Conservation (phyloP, 805 yeast species). For the Teunomyces panamensis region DNA sequence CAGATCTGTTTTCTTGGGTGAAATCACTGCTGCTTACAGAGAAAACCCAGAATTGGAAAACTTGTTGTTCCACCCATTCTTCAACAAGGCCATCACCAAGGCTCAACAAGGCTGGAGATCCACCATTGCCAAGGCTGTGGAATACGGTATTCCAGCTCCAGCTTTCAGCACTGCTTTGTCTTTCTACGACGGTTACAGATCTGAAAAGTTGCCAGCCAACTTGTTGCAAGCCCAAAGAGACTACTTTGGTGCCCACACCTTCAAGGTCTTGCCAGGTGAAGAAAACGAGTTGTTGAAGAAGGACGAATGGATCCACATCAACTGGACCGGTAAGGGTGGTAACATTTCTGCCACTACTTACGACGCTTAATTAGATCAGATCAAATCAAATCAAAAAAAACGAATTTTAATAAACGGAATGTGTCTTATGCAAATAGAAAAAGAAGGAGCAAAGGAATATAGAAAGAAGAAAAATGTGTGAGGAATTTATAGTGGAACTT, state of each 20-base stretch:
- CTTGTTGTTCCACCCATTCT: conserved; percentile 93
- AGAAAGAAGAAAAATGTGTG: too few species aligned
- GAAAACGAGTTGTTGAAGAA: conserved; percentile 76
- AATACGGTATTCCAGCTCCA: conserved; percentile 94
- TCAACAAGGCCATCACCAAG: conserved; percentile 83
- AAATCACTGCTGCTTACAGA: conserved; percentile 95
- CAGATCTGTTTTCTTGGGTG: conserved; percentile 97
- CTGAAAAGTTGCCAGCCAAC: conserved; percentile 94
- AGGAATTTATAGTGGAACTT: conserved; percentile 41
- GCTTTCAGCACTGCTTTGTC: conserved; percentile 96
- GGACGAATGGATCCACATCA: conserved; percentile 84
- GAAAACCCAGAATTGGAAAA: conserved; percentile 90
- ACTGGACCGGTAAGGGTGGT: conserved; percentile 99
- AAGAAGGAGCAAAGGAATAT: background rate
- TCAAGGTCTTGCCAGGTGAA: conserved; percentile 86
- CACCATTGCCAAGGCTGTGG: conserved; percentile 72
- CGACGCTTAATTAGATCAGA: conserved; percentile 59
- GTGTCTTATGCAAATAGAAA: background rate
- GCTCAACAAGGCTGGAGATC: conserved; percentile 97
- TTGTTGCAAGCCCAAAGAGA: conserved; percentile 99
- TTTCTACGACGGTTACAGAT: conserved; percentile 98
- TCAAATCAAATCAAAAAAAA: background rate
- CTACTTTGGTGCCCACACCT: conserved; percentile 99
- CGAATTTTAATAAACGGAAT: background rate
- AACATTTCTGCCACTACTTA: conserved; percentile 93